Conservation (phyloP, 805 yeast species). For the Ogataea trehalophila region DNA sequence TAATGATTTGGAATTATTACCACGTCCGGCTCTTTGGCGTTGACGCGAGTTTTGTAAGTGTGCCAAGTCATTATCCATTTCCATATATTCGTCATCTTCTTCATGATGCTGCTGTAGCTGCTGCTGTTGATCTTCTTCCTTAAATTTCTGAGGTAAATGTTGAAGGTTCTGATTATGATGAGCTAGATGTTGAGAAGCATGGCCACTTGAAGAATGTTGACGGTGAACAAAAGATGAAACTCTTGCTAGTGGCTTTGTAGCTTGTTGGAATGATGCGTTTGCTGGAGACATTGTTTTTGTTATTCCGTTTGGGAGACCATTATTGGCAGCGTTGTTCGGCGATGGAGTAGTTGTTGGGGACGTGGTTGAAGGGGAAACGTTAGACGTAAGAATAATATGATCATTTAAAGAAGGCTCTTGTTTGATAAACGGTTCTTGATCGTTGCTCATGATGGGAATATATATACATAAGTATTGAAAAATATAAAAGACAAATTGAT, state of each 20-base stretch:
- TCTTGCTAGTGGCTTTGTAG: not conserved
- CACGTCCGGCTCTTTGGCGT: not conserved
- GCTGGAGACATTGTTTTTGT: too few relatives aligned
- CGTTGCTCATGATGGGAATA: too few relatives aligned
- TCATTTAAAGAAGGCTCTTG: too few relatives aligned
- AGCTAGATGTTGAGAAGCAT: conserved; percentile 17
- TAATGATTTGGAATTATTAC: not conserved
- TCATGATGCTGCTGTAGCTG: conserved; percentile 1
- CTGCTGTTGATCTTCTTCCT: conserved; percentile 7
- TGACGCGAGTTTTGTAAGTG: not conserved
- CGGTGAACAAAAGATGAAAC: conserved; percentile 19
- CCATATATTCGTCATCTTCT: conserved; percentile 2
- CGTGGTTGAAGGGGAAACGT: not conserved
- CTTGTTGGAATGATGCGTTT: not conserved
- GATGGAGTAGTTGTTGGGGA: not conserved
- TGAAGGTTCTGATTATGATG: conserved; percentile 13
- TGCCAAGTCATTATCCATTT: not conserved
- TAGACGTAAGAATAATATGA: not conserved
- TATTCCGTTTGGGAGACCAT: too few relatives aligned
- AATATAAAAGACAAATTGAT: too few relatives aligned
- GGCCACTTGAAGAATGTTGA: conserved; percentile 19
- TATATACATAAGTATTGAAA: too few relatives aligned
- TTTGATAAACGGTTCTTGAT: too few relatives aligned
- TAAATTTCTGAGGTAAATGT: conserved; percentile 7
- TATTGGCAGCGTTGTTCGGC: too few relatives aligned